Evolutionary conservation across 2,329 filamentous ascomycete species (phyloP).

Genomic region (Pseudogymnoascus sp.): DNA sequence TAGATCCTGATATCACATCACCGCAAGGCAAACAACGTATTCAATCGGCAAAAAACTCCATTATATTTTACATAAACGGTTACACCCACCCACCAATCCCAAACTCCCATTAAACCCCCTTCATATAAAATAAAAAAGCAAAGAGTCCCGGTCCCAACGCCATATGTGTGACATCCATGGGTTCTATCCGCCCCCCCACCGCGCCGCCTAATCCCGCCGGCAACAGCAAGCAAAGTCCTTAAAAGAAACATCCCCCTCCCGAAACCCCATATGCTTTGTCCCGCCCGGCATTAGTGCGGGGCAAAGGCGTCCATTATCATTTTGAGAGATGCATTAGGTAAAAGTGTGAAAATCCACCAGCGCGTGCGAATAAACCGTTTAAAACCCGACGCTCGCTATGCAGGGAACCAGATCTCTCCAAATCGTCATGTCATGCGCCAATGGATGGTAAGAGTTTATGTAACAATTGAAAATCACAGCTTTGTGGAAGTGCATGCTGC

Average conservation of each 20-base stretch:
- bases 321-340: constrained; percentile 5
- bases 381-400: constrained; percentile 8
- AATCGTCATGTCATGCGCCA: constrained; percentile 6
- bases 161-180: constrained; percentile 9
- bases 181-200: background rate
- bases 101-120: background rate
- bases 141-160: constrained; percentile 2
- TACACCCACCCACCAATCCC: constrained; percentile 7
- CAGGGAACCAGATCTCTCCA: constrained; percentile 8
- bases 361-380: background rate
- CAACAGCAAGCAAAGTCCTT: constrained; percentile 1
- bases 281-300: constrained; percentile 4
- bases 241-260: background rate
- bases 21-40: background rate
- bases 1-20: background rate
- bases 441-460: constrained; percentile 7
- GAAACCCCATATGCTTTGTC: constrained; percentile 2
- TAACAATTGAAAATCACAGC: constrained; percentile 9
- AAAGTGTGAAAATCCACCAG: constrained; percentile 1
- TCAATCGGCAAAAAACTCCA: constrained; percentile 9
- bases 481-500: background rate
- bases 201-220: background rate
- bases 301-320: constrained; percentile 8
- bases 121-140: constrained; percentile 2
- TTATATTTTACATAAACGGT: constrained; percentile 10